These are phyloP conservation scores for Tylopilus balloui DNA, from an alignment of 768 basidiomycete genomes.

Conservation along the genomic window DNA sequence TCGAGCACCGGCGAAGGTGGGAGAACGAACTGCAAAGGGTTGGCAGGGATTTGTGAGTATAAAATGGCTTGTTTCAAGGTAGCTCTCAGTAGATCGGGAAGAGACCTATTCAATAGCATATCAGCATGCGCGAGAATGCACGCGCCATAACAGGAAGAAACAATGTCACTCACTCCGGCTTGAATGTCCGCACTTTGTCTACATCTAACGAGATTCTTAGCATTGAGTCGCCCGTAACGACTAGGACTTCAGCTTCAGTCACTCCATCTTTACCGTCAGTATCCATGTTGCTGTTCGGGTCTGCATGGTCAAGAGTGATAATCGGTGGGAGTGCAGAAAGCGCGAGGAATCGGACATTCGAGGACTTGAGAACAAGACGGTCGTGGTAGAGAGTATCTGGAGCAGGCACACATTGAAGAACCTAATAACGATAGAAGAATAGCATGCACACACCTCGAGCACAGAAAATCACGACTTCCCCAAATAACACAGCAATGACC, in stretches of 20 bases:
- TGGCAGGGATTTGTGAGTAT: slow-evolving; percentile 70
- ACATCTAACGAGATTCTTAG: slow-evolving; percentile 61
- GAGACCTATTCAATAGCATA: slow-evolving; percentile 48
- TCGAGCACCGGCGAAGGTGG: slow-evolving; percentile 65
- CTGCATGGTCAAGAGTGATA: slow-evolving; percentile 19
- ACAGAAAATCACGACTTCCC: slow-evolving; percentile 71
- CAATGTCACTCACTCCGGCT: slow-evolving; percentile 50
- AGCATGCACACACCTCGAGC: slow-evolving; percentile 46
- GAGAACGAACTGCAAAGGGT: slow-evolving; percentile 76
- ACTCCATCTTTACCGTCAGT: slow-evolving; percentile 2
- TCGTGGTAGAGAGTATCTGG: slow-evolving; percentile 68
- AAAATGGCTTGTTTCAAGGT: slow-evolving; percentile 82
- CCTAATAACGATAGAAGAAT: neutral
- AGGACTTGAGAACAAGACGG: slow-evolving; percentile 66
- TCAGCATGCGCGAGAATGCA: neutral
- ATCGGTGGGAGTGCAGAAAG: slow-evolving; percentile 45
- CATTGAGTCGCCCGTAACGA: slow-evolving; percentile 63
- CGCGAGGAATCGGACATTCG: slow-evolving; percentile 66
- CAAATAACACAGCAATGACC: slow-evolving; percentile 62
- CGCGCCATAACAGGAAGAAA: neutral
- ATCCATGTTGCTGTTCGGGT: slow-evolving; percentile 11
- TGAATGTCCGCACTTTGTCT: slow-evolving; percentile 57
- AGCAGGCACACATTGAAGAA: neutral
- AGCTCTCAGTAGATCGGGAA: slow-evolving; percentile 64
- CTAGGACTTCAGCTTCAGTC: slow-evolving; percentile 21